Evolutionary conservation across 2,329 filamentous ascomycete species (phyloP).

Genomic region (Phoma sp.): DNA sequence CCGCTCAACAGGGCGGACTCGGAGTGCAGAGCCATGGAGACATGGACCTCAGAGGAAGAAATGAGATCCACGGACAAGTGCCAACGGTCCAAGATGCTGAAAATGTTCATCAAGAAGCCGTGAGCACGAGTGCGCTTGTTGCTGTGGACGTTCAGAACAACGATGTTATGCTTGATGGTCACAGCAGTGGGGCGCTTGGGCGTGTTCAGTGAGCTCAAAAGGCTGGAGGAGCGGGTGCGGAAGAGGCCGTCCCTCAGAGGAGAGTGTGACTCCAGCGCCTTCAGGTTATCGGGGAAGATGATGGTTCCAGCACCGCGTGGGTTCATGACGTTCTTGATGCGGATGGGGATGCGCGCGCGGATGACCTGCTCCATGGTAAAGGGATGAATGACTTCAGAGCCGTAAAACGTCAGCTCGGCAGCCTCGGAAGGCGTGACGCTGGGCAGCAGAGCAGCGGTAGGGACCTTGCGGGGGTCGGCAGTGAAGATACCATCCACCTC

Average conservation of each 20-base stretch:
- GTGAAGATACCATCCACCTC: constrained; percentile 97
- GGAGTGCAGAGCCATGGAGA: constrained; percentile 94
- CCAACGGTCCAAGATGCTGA: constrained; percentile 86
- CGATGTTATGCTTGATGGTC: constrained; percentile 96
- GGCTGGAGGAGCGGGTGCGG: constrained; percentile 55
- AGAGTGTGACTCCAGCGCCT: constrained; percentile 61
- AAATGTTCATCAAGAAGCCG: constrained; percentile 93
- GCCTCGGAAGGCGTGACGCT: constrained; percentile 94
- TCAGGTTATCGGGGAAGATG: constrained; percentile 77
- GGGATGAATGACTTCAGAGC: constrained; percentile 93
- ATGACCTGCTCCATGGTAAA: constrained; percentile 96
- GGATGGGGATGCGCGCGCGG: constrained; percentile 79
- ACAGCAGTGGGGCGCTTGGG: constrained; percentile 69
- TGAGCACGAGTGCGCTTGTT: constrained; percentile 97
- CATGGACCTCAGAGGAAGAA: constrained; percentile 94
- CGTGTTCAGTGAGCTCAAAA: constrained; percentile 55
- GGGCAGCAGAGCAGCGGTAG: constrained; percentile 86
- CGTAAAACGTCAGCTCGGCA: constrained; percentile 82
- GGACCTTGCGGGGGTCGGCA: constrained; percentile 85
- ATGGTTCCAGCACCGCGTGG: constrained; percentile 79
- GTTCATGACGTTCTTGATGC: constrained; percentile 93
- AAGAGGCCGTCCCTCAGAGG: constrained; percentile 66
- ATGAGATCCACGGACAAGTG: constrained; percentile 94
- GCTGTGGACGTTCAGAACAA: constrained; percentile 96
- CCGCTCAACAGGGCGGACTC: constrained; percentile 65